Evolutionary conservation across 352 stramenopile genomes (phyloP).

Genomic region (Globisporangium sylvaticum): DNA sequence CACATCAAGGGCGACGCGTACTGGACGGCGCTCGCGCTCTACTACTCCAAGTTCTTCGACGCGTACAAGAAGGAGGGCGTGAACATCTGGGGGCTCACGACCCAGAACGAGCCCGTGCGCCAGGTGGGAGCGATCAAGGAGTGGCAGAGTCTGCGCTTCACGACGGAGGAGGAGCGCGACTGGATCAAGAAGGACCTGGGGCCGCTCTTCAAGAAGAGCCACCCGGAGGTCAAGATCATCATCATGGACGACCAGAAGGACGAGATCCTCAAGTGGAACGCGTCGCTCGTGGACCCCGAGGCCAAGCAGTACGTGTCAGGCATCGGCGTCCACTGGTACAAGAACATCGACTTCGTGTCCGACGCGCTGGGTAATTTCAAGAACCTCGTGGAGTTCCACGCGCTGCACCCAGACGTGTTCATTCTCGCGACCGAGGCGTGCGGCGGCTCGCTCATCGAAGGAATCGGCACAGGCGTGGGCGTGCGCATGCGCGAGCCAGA

Average conservation of each 20-base stretch:
- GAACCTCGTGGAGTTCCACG: constrained; percentile 36
- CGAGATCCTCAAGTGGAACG: constrained; percentile 49
- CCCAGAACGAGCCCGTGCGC: constrained; percentile 77
- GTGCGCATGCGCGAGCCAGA: constrained; percentile 35
- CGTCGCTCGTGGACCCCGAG: constrained; percentile 37
- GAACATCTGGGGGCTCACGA: constrained; percentile 75
- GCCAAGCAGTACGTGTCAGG: constrained; percentile 40
- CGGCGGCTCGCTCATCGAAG: constrained; percentile 41
- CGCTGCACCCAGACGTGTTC: constrained; percentile 61
- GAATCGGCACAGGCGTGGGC: constrained; percentile 24
- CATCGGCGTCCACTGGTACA: constrained; percentile 87
- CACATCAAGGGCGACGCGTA: constrained; percentile 46
- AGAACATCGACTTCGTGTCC: constrained; percentile 42
- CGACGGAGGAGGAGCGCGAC: constrained; percentile 37
- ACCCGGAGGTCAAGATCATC: constrained; percentile 83
- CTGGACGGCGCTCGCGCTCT: constrained; percentile 73
- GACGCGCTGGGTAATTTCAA: constrained; percentile 34
- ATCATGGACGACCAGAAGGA: constrained; percentile 83
- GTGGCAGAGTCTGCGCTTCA: constrained; percentile 67
- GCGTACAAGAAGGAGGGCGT: constrained; percentile 75
- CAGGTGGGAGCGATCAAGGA: neutral
- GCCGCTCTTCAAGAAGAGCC: constrained; percentile 49
- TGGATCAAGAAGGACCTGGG: constrained; percentile 84
- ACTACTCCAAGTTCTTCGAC: constrained; percentile 85
- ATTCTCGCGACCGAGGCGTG: constrained; percentile 82